Conservation (phyloP, 768 basidiomycete species). For the Hericium rajendrae region DNA sequence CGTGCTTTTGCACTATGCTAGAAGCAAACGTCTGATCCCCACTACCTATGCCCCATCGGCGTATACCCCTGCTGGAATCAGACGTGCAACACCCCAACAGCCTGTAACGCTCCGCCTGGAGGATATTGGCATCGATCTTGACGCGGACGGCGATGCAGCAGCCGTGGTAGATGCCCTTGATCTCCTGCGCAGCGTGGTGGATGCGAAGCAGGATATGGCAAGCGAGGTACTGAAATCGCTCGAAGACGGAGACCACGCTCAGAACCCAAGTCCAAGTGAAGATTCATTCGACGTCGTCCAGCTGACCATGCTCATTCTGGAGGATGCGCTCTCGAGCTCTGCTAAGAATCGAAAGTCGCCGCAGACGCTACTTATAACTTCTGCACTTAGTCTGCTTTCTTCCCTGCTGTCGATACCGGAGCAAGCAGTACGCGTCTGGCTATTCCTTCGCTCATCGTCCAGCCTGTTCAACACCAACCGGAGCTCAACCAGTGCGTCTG, state of each 20-base stretch:
- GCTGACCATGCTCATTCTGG: slow-evolving; percentile 71
- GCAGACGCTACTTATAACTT: slow-evolving; percentile 59
- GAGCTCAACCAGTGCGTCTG: slow-evolving; percentile 45
- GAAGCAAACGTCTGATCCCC: slow-evolving; percentile 39
- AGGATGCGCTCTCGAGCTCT: slow-evolving; percentile 52
- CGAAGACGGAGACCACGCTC: slow-evolving; percentile 37
- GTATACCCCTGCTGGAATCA: neutral
- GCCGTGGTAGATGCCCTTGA: slow-evolving; percentile 69
- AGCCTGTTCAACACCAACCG: slow-evolving; percentile 65
- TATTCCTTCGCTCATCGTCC: slow-evolving; percentile 73
- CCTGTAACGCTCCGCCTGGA: slow-evolving; percentile 36
- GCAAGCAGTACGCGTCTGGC: slow-evolving; percentile 80
- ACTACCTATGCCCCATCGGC: slow-evolving; percentile 4
- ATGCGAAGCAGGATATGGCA: slow-evolving; percentile 57
- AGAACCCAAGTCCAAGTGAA: slow-evolving; percentile 39
- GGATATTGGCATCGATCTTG: slow-evolving; percentile 67
- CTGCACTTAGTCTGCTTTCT: slow-evolving; percentile 73
- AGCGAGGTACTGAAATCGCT: slow-evolving; percentile 57
- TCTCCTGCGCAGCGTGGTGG: slow-evolving; percentile 68
- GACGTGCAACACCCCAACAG: slow-evolving; percentile 1
- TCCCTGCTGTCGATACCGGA: slow-evolving; percentile 64
- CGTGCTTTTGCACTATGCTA: slow-evolving; percentile 67
- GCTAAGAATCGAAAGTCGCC: slow-evolving; percentile 25
- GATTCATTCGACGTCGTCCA: slow-evolving; percentile 67
- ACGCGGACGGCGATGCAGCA: slow-evolving; percentile 48